A percentile compares a stretch with the other conserved stretches of the same genome.
These are phyloP conservation scores for Ophiocordyceps unilateralis DNA, from an alignment of 2,329 filamentous ascomycete species.

Conservation along the genomic window DNA sequence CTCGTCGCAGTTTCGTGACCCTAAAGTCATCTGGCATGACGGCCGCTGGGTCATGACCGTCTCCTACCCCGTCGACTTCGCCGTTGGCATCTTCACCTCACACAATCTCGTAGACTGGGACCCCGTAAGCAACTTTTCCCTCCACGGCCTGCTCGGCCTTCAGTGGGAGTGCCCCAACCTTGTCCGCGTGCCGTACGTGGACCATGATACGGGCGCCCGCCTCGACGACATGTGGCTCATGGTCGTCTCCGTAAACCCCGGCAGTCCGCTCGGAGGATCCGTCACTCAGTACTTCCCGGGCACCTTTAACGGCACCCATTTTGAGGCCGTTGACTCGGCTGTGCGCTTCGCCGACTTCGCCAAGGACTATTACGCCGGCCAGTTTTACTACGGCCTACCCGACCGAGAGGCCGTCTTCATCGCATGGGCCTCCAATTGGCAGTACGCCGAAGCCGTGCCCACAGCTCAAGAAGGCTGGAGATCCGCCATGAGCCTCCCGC, in stretches of 20 bases:
- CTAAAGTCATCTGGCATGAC: slow-evolving; percentile 43
- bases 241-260: slow-evolving; percentile 36
- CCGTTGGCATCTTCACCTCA: slow-evolving; percentile 44
- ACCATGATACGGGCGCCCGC: slow-evolving; percentile 13
- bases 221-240: slow-evolving; percentile 22
- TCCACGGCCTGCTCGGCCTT: slow-evolving; percentile 30
- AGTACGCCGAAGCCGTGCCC: slow-evolving; percentile 14
- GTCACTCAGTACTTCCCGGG: slow-evolving; percentile 39
- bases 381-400: slow-evolving; percentile 14
- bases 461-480: slow-evolving; percentile 15
- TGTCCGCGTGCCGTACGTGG: slow-evolving; percentile 30
- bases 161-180: slow-evolving; percentile 50
- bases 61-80: slow-evolving; percentile 32
- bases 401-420: slow-evolving; percentile 14
- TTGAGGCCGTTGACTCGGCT: slow-evolving; percentile 16
- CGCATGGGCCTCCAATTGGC: slow-evolving; percentile 19
- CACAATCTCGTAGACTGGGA: slow-evolving; percentile 41
- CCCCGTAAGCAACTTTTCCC: slow-evolving; percentile 32
- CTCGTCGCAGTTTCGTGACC: slow-evolving; percentile 43
- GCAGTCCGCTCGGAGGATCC: slow-evolving; percentile 37
- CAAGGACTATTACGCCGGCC: slow-evolving; percentile 19
- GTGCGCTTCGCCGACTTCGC: slow-evolving; percentile 16
- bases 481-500: slow-evolving; percentile 18
- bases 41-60: slow-evolving; percentile 40
- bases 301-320: slow-evolving; percentile 47